Base-by-base conservation (phyloP, 1,139 yeast genomes). In the Arxiozyma heterogenica region DNA sequence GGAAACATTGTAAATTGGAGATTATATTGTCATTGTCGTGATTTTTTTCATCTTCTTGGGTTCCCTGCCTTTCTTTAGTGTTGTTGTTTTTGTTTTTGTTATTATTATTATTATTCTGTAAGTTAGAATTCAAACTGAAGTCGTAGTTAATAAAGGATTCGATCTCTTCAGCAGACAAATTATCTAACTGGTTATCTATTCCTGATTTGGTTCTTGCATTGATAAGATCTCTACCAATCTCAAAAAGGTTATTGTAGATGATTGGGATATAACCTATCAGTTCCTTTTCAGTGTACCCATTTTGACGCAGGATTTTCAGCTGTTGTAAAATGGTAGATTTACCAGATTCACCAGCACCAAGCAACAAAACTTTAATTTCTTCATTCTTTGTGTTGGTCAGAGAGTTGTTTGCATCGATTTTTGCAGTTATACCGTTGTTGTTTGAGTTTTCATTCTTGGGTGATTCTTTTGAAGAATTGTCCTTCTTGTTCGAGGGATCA, bases 291-390 rank as follows among this genome's bases (percentile, higher is more conserved):
- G 83, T 66, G 65, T 83, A 86, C 4, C 91, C 93, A 62, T 80
- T 76, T 61, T 84, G 85, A 65, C 84, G 90, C 54, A 85, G 71
- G 52, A 85, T 84, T 65, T 84, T 85, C 74, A 85, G 77, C 68
- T 85, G 93, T 64, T 84, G 86, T 51, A 85, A 79, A 50, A 85
- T 81, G 5, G 93, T 85, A 3, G 90, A 83, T 64, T 85, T 85
- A 18, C 93, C 93, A 62, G 86, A 79, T 64, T 86, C 94, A 27
- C 93, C 94, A 0, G 91, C 82, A 8, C 94, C 94, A 53, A 86
- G 71, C 46, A 86, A 71, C 43, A 86, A 71, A 46, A 84, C 81
- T 65, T 85, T 85, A 41, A 83, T 79, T 58, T 79, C 82, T 55
- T 75, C 74, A 47, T 63, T 53, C 21, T 44, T 45, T 11, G 52